Percentiles rank a stretch among this genome's conserved stretches.
Conservation (phyloP, 2,329 filamentous ascomycete species). For the Sclerotinia trifoliorum region DNA sequence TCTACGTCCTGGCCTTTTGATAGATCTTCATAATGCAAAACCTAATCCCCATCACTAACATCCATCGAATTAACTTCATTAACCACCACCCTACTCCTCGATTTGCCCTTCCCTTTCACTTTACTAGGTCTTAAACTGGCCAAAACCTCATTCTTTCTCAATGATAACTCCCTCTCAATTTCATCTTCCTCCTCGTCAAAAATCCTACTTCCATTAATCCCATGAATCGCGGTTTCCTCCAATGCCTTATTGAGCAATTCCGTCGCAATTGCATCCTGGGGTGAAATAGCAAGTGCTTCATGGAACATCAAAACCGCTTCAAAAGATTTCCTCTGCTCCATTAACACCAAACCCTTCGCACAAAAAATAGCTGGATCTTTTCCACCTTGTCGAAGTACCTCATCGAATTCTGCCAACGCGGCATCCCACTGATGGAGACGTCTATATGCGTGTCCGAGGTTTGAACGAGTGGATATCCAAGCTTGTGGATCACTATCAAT, state of each 20-base stretch:
- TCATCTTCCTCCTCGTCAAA: conserved; percentile 49
- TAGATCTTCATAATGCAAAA: background rate
- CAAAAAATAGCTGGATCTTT: conserved; percentile 77
- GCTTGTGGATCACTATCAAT: conserved; percentile 80
- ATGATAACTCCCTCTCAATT: conserved; percentile 54
- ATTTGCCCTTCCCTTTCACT: conserved; percentile 46
- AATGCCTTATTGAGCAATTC: conserved; percentile 73
- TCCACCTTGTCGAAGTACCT: conserved; percentile 78
- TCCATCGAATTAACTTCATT: conserved; percentile 51
- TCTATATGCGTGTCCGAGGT: conserved; percentile 84
- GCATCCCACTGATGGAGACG: conserved; percentile 66
- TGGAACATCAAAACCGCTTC: conserved; percentile 82
- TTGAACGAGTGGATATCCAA: conserved; percentile 81
- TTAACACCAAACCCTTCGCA: conserved; percentile 78
- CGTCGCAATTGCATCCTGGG: conserved; percentile 78
- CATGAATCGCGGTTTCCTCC: conserved; percentile 53
- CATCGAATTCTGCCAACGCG: conserved; percentile 78
- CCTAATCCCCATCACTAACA: conserved; percentile 53
- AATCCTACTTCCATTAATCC: conserved; percentile 31
- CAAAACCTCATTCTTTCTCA: conserved; percentile 48
- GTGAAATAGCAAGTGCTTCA: conserved; percentile 74
- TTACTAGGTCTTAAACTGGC: conserved; percentile 43
- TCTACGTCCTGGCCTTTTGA: background rate
- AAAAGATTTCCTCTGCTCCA: conserved; percentile 72
- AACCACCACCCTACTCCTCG: conserved; percentile 41